Evolutionary conservation across 106 monocot genomes (phyloP), one percentile per base, ranked within the genome.

Genomic region (Apostasia shenzhenica): DNA sequence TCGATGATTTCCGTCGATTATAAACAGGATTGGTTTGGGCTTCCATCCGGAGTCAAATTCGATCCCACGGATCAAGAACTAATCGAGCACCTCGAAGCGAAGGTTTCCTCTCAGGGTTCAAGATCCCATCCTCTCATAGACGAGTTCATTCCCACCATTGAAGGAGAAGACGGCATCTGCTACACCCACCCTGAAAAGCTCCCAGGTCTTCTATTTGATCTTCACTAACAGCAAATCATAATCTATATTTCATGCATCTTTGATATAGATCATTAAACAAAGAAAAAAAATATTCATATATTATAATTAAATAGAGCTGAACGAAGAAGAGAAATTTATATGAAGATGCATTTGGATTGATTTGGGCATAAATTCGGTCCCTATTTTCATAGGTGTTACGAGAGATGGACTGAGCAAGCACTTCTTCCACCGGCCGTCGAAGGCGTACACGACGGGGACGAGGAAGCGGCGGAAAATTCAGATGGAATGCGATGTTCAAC

Each of bases 21-120:
- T 48, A 56, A 73, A 41, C 12, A 95, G 88, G 82, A 92, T 70
- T 91, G 85, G 88, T 65, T 86, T 49, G 86, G 92, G 52, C 64
- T 91, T 5, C 86, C 91, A 2, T 88, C 88, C 0, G 91, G 91
- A 45, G 86, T 92, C 2, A 95, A 95, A 60, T 95, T 95, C 65
- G 95, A 95, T 72, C 95, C 95, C 11, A 91, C 91, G 2, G 95
- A 95, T 62, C 88, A 92, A 66, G 91, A 95, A 58, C 61, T 95
- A 75, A 82, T 92, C 37, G 95, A 92, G 70, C 91, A 95, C 63
- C 78, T 95, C 8, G 91, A 91, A 52, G 88, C 86, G 1, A 88
- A 92, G 68, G 89, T 92, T 42, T 71, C 72, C 41, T 56, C 45
- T 13, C 76, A 54, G 2, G 73, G 67, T 4, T 42, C 71, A 10